phyloP scores from a whole-genome alignment of 345 rosid species.

The Corymbia maculata region DNA sequence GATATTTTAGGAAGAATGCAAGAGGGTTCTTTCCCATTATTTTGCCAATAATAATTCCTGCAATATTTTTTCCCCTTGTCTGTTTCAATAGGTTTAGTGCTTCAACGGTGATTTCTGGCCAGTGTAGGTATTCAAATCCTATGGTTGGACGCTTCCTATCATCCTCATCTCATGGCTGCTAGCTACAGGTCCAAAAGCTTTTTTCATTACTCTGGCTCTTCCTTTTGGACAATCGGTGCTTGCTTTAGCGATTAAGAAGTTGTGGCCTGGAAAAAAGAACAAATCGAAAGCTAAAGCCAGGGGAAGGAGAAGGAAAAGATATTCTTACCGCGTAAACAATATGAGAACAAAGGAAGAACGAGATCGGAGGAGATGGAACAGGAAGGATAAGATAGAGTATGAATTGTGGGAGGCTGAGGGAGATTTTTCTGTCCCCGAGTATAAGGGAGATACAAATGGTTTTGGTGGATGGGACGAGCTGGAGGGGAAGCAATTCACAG shows the following conservation, averaged over 20 bases:
- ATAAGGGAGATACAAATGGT: not conserved
- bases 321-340: not conserved
- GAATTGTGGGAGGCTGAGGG: constrained; percentile 13
- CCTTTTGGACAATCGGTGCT: constrained; percentile 23
- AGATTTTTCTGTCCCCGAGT: constrained; percentile 3
- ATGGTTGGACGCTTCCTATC: constrained; percentile 47
- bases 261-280: constrained; percentile 5
- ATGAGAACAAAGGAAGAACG: constrained; percentile 4
- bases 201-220: constrained; percentile 25
- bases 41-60: not conserved
- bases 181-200: constrained; percentile 57
- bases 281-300: constrained; percentile 13
- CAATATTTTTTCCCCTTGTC: not conserved
- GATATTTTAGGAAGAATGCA: not conserved
- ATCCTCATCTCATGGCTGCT: constrained; percentile 23
- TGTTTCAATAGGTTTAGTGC: not conserved
- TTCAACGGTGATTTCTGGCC: constrained; percentile 2
- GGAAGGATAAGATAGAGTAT: constrained; percentile 6
- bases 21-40: not conserved
- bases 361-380: constrained; percentile 2
- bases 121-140: constrained; percentile 46
- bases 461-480: constrained; percentile 68
- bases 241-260: constrained; percentile 17
- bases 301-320: constrained; percentile 14
- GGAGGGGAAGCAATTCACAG: constrained; percentile 6